These are phyloP conservation scores for Anisogramma anomala DNA, from an alignment of 2,329 filamentous ascomycete genomes.

Conservation along the genomic window DNA sequence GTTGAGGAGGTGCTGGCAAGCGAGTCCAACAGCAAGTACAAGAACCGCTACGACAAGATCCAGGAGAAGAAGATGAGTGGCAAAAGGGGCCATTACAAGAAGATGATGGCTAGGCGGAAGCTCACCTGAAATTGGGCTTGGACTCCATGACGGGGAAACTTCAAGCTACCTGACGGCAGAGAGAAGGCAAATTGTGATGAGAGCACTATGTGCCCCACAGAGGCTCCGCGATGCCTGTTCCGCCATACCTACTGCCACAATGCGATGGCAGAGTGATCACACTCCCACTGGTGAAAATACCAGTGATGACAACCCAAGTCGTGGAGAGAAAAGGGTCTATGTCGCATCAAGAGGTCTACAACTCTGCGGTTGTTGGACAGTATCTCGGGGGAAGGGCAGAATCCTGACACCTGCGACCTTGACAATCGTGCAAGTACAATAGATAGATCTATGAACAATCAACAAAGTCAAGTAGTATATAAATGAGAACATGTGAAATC, in stretches of 20 bases:
- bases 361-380: too few species aligned
- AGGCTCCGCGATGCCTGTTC: not conserved
- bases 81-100: slow-evolving; percentile 82
- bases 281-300: not conserved
- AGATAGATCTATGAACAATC: too few species aligned
- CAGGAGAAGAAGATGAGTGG: slow-evolving; percentile 74
- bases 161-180: not conserved
- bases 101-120: slow-evolving; percentile 42
- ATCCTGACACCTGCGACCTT: not conserved
- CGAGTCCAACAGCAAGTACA: slow-evolving; percentile 58
- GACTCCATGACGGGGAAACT: not conserved
- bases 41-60: slow-evolving; percentile 76
- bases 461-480: too few species aligned
- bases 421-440: not conserved
- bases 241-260: not conserved
- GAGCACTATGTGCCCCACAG: not conserved
- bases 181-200: not conserved
- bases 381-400: too few species aligned
- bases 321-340: not conserved
- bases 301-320: not conserved
- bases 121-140: slow-evolving; percentile 15
- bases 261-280: not conserved
- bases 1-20: slow-evolving; percentile 74
- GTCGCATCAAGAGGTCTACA: too few species aligned
- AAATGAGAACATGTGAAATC: too few species aligned